Evolutionary conservation across 2,329 filamentous ascomycete genomes (phyloP), one percentile per base, ranked within the genome.

Genomic region (Apiospora malaysiana): DNA sequence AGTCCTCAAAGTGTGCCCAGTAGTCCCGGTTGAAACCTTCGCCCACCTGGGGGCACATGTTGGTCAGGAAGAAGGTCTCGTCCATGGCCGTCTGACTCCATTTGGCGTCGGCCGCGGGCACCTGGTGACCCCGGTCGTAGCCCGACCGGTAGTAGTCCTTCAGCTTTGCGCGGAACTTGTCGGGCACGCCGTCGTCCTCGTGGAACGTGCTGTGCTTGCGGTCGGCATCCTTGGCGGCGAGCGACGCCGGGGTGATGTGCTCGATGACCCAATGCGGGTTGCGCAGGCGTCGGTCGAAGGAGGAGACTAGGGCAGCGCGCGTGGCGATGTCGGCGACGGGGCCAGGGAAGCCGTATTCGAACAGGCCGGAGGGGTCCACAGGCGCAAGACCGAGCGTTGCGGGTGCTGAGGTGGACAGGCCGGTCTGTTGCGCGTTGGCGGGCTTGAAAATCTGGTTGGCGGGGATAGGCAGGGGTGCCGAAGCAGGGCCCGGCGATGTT

Each of bases 1-100:
- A 99, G 79, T 98, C 95, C 84, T 99, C 96, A 75, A 99, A 95
- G 82, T 99, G 96, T 47, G 96, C 93, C 96, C 96, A 99, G 88
- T 99, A 99, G 84, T 99, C 96, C 68, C 96, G 89, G 85, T 99
- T 99, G 87, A 99, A 99, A 71, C 96, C 96, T 80, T 98, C 94
- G 75, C 96, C 96, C 42, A 99, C 96, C 84, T 99, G 96, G 43
- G 96, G 96, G 79, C 95, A 97, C 95, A 99, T 99, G 85, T 99
- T 99, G 79, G 89, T 92, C 70, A 99, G 88, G 78, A 90, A 92
- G 79, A 99, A 99, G 2, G 96, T 99, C 71, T 93, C 94, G 83
- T 99, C 91, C 94, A 99, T 97, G 74, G 96, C 95, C 46, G 89
- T 82, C 83, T 99, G 96, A 73, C 91, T 93, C 95, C 96, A 99